Conservation (phyloP, 129 eudicot species). For the Helichrysum umbraculigerum region DNA sequence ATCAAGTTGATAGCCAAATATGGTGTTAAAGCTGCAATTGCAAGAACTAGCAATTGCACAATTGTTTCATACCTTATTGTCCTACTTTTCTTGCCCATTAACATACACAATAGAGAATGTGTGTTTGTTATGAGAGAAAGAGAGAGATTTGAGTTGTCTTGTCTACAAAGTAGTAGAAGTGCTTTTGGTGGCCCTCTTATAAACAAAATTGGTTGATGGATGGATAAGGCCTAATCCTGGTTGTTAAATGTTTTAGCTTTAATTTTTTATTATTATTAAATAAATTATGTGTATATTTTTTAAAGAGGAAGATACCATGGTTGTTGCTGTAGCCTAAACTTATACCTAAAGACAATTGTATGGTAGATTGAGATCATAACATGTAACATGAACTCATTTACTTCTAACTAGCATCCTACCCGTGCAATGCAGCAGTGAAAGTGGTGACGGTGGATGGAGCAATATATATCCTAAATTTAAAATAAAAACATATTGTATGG, state of each 20-base stretch:
- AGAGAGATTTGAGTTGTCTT: conserved; percentile 23
- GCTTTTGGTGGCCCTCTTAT: conserved; percentile 20
- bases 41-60: conserved; percentile 27
- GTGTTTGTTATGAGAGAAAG: conserved; percentile 18
- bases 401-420: too few relatives aligned
- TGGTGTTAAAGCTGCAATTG: conserved; percentile 29
- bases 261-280: neutral
- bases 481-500: too few relatives aligned
- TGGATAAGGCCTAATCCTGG: conserved; percentile 21
- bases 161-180: conserved; percentile 25
- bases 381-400: too few relatives aligned
- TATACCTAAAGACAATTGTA: too few relatives aligned
- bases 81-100: conserved; percentile 27
- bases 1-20: conserved; percentile 23
- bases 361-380: too few relatives aligned
- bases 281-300: neutral
- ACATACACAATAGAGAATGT: neutral
- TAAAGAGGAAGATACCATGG: too few relatives aligned
- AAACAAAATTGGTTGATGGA: neutral
- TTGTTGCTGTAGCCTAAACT: too few relatives aligned
- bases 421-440: too few relatives aligned
- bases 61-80: conserved; percentile 19
- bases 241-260: neutral
- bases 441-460: too few relatives aligned
- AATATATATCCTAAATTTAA: too few relatives aligned